Percentiles rank a stretch among this genome's conserved stretches.
Evolutionary conservation across 139 green algal genomes (phyloP).

Genomic region (Trebouxia sp.): DNA sequence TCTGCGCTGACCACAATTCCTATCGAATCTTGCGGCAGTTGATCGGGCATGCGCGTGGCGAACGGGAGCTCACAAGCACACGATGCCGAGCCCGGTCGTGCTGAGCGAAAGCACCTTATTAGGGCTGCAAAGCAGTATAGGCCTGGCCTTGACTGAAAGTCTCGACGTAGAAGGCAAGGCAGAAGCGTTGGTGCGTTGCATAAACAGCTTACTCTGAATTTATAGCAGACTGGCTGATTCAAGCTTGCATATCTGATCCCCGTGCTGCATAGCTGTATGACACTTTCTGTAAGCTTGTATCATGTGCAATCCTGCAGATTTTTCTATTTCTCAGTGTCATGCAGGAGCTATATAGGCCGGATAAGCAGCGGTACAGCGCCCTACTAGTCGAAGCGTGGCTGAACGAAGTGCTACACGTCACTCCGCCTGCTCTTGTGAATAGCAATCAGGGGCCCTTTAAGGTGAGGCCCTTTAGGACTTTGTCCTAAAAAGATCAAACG

Average conservation of each 20-base stretch:
- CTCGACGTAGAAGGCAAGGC: not conserved
- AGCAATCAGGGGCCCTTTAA: not conserved
- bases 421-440: not conserved
- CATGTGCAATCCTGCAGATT: too few relatives aligned
- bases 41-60: too few relatives aligned
- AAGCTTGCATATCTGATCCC: too few relatives aligned
- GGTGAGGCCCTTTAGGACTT: not conserved
- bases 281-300: too few relatives aligned
- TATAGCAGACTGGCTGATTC: too few relatives aligned
- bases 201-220: too few relatives aligned
- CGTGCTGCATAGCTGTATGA: too few relatives aligned
- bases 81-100: not conserved
- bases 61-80: not conserved
- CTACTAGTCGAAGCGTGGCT: not conserved
- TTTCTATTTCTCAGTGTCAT: too few relatives aligned
- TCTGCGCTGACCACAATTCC: too few relatives aligned
- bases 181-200: not conserved
- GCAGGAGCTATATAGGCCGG: constrained; percentile 2
- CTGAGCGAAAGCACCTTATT: not conserved
- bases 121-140: not conserved
- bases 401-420: not conserved
- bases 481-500: not conserved
- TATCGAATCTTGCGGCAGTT: too few relatives aligned
- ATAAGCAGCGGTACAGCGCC: not conserved
- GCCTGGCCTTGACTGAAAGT: not conserved